Evolutionary conservation across 78 protist genomes (phyloP).

Genomic region (slime mould (Dictyostelium discoideum)): DNA sequence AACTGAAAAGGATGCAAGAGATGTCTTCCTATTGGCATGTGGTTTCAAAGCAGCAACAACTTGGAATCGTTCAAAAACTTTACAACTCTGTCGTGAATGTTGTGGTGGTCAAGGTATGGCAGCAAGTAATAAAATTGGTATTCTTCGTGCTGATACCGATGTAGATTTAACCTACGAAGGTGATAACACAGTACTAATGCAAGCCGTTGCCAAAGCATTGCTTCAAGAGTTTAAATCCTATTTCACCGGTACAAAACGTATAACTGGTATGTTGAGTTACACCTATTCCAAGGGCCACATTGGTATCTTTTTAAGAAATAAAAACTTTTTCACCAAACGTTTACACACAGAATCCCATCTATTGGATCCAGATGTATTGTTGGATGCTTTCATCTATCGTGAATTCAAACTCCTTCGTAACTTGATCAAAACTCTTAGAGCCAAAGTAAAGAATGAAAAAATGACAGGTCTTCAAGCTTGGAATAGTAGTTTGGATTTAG

Average conservation of each 20-base stretch:
- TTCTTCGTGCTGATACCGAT: constrained; percentile 48
- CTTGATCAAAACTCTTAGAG: constrained; percentile 12
- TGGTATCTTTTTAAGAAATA: constrained; percentile 64
- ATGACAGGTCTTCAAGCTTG: constrained; percentile 70
- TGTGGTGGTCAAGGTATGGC: constrained; percentile 77
- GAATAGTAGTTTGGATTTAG: constrained; percentile 39
- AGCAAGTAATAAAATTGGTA: constrained; percentile 75
- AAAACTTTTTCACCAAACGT: constrained; percentile 72
- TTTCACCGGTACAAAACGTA: constrained; percentile 60
- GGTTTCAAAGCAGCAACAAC: constrained; percentile 81
- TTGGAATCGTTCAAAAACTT: constrained; percentile 70
- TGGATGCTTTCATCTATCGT: constrained; percentile 75
- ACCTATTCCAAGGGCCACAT: constrained; percentile 79
- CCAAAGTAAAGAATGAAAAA: constrained; percentile 44
- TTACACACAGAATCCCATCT: constrained; percentile 52
- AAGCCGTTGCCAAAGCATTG: constrained; percentile 71
- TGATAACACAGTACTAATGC: constrained; percentile 81
- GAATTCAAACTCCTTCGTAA: constrained; percentile 60
- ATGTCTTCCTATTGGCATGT: constrained; percentile 59
- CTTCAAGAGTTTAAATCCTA: constrained; percentile 68
- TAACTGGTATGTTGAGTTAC: constrained; percentile 72
- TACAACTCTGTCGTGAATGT: constrained; percentile 64
- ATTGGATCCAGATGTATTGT: constrained; percentile 57
- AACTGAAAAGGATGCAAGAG: constrained; percentile 75
- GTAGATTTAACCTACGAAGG: constrained; percentile 86